Conservation (phyloP, 2,329 filamentous ascomycete species). For the Geosmithia flava region DNA sequence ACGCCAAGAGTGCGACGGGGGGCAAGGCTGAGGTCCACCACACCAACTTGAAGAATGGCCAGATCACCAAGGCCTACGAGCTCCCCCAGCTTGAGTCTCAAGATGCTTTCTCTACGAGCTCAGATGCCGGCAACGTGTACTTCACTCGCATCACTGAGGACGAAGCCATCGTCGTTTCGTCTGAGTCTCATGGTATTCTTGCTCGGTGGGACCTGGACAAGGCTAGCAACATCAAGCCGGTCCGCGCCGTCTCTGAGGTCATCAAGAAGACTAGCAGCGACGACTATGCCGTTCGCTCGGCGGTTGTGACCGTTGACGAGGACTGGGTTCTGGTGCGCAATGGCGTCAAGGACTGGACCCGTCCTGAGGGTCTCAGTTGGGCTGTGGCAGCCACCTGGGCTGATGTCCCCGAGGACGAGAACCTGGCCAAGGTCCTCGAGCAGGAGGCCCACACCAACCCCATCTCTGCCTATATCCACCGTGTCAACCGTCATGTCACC, state of each 20-base stretch:
- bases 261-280: constrained; percentile 52
- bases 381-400: constrained; percentile 72
- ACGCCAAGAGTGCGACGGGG: constrained; percentile 56
- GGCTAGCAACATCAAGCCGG: constrained; percentile 27
- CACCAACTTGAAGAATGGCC: constrained; percentile 57
- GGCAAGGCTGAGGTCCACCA: constrained; percentile 84
- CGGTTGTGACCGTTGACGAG: constrained; percentile 51
- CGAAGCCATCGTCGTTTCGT: constrained; percentile 64
- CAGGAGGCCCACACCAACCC: constrained; percentile 77
- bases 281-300: constrained; percentile 67
- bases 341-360: constrained; percentile 66
- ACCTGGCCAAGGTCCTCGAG: constrained; percentile 69
- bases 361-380: constrained; percentile 71
- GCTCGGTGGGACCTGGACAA: constrained; percentile 56
- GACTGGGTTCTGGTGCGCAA: constrained; percentile 82
- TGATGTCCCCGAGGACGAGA: constrained; percentile 60
- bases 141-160: constrained; percentile 72
- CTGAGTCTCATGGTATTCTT: constrained; percentile 62
- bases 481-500: constrained; percentile 66
- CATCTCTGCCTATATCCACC: constrained; percentile 73
- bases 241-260: constrained; percentile 72
- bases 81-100: constrained; percentile 58
- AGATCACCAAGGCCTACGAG: constrained; percentile 66
- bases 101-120: constrained; percentile 70
- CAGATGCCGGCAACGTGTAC: constrained; percentile 69